phyloP scores from a whole-genome alignment of 179 eudicot species.

The Camellia oleifera region DNA sequence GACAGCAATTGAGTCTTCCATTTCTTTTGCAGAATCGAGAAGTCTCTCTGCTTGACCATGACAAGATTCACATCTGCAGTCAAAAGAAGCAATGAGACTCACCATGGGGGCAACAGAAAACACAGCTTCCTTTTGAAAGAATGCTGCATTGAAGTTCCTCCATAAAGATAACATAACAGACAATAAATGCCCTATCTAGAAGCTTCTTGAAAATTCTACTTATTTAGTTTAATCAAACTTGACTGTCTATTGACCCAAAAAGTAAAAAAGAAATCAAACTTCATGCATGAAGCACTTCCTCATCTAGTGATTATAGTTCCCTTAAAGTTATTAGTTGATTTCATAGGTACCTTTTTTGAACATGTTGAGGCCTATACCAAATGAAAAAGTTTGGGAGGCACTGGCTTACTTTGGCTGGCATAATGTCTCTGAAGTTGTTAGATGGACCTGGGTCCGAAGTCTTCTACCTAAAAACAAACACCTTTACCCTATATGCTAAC shows the following conservation, averaged over 20 bases:
- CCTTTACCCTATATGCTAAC: background rate
- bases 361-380: conserved; percentile 3
- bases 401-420: background rate
- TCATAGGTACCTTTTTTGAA: background rate
- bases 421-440: background rate
- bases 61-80: conserved; percentile 92
- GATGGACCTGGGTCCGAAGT: background rate
- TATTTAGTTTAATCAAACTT: background rate
- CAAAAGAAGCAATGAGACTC: conserved; percentile 13
- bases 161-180: background rate
- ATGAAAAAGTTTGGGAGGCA: background rate
- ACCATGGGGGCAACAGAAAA: background rate
- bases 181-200: background rate
- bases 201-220: background rate
- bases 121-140: background rate
- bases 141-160: background rate
- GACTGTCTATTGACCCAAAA: no score
- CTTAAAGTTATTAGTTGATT: background rate
- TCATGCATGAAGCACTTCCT: background rate
- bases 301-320: background rate
- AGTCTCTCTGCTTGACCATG: conserved; percentile 99
- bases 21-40: conserved; percentile 95
- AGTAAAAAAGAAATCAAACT: background rate
- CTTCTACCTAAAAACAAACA: background rate
- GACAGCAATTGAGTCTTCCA: conserved; percentile 98